phyloP scores from a whole-genome alignment of 306 rosid genomes.

The Citrullus colocynthis region DNA sequence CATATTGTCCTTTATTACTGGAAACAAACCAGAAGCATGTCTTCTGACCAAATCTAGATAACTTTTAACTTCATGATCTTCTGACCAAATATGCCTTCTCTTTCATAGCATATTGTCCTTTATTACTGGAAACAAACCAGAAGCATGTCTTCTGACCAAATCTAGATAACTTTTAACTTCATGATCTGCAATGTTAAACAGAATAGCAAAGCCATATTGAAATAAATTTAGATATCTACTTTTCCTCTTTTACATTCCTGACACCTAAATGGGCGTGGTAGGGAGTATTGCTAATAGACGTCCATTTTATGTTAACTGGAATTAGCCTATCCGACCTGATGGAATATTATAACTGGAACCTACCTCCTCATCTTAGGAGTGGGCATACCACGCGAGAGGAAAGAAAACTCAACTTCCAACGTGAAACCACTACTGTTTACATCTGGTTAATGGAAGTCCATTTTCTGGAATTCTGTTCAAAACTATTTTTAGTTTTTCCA shows the following conservation, averaged over 20 bases:
- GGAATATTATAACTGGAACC: no score
- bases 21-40: conserved; percentile 81
- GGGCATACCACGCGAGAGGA: no score
- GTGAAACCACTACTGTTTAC: not conserved
- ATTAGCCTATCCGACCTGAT: no score
- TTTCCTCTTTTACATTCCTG: not conserved
- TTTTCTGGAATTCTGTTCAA: conserved; percentile 2
- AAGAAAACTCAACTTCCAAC: not conserved
- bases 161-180: conserved; percentile 65
- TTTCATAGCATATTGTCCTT: not conserved
- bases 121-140: conserved; percentile 76
- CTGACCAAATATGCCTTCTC: not conserved
- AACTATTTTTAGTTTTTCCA: conserved; percentile 2
- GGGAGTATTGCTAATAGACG: not conserved
- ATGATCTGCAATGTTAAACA: conserved; percentile 80
- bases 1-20: conserved; percentile 36
- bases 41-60: conserved; percentile 56
- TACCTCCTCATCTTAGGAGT: no score
- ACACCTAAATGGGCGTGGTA: not conserved
- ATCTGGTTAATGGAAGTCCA: not conserved
- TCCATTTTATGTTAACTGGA: not conserved
- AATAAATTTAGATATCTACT: conserved; percentile 10
- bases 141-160: conserved; percentile 67
- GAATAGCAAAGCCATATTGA: conserved; percentile 86
- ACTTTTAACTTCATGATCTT: conserved; percentile 69